Conservation (phyloP, 768 basidiomycete species). For the Krasilnikovozyma curviuscula region DNA sequence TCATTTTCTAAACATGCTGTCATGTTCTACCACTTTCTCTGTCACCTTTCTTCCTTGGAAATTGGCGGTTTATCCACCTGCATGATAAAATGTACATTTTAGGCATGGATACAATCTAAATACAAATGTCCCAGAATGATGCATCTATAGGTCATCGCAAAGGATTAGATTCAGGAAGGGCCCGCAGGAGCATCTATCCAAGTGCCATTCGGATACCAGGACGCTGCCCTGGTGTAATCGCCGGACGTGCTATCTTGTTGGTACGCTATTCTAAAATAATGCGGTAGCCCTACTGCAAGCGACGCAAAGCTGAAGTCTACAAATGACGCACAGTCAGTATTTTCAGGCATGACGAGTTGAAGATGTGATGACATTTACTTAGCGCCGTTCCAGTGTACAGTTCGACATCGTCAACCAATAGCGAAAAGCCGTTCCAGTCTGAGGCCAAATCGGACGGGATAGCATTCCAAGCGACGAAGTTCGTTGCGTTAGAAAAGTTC, state of each 20-base stretch:
- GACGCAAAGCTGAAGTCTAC: slow-evolving; percentile 13
- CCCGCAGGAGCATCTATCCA: slow-evolving; percentile 54
- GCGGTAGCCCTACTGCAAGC: background rate
- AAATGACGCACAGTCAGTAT: slow-evolving; percentile 57
- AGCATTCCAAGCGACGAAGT: slow-evolving; percentile 35
- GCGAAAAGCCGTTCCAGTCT: slow-evolving; percentile 55
- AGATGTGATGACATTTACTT: slow-evolving; percentile 29
- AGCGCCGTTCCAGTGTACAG: slow-evolving; percentile 49
- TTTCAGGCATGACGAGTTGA: slow-evolving; percentile 45
- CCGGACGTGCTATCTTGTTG: slow-evolving; percentile 28
- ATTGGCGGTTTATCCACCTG: too few relatives aligned
- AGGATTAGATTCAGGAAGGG: too few relatives aligned
- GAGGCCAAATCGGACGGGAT: slow-evolving; percentile 27
- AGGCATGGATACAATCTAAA: too few relatives aligned
- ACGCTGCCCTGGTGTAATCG: slow-evolving; percentile 64
- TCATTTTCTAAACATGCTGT: too few relatives aligned
- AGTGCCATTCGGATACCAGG: slow-evolving; percentile 60
- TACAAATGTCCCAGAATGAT: too few relatives aligned
- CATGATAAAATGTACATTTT: too few relatives aligned
- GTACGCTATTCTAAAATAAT: slow-evolving; percentile 17
- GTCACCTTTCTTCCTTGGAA: too few relatives aligned
- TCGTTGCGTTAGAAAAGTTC: slow-evolving; percentile 34
- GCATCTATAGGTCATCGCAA: too few relatives aligned
- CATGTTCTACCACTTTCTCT: too few relatives aligned
- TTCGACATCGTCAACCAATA: slow-evolving; percentile 74